Conservation (phyloP, 495 filamentous ascomycete genomes). For the Endocarpon pusillum region DNA sequence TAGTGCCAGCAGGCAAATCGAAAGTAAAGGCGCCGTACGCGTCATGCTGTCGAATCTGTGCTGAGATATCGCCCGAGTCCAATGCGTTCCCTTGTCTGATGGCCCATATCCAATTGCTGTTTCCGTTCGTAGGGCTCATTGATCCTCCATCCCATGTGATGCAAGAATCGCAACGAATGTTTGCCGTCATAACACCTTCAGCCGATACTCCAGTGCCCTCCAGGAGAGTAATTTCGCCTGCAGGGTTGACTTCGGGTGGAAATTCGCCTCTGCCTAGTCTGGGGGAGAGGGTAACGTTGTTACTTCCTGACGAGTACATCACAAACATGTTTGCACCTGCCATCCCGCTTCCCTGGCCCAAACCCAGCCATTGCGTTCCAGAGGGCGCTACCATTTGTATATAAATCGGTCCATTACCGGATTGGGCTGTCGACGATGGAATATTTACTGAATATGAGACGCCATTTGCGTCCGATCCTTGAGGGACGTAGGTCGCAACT, state of each 20-base stretch:
- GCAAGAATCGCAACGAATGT: conserved; percentile 44
- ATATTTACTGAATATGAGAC: conserved; percentile 21
- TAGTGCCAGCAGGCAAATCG: conserved; percentile 35
- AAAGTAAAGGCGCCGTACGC: conserved; percentile 32
- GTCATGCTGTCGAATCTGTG: conserved; percentile 42
- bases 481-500: background rate
- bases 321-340: conserved; percentile 49
- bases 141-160: conserved; percentile 32
- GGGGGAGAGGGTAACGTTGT: conserved; percentile 48
- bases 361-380: conserved; percentile 42
- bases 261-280: conserved; percentile 35
- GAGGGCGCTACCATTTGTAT: conserved; percentile 47
- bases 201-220: conserved; percentile 39
- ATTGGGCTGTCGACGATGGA: conserved; percentile 13
- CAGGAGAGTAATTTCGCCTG: conserved; percentile 34
- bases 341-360: conserved; percentile 49
- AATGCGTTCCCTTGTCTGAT: conserved; percentile 40
- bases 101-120: conserved; percentile 49
- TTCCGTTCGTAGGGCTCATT: conserved; percentile 25
- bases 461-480: conserved; percentile 2
- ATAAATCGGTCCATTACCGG: conserved; percentile 30
- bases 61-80: conserved; percentile 29
- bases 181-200: conserved; percentile 41
- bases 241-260: conserved; percentile 33
- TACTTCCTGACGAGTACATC: conserved; percentile 39